Percentiles rank a stretch among this genome's conserved stretches.
phyloP scores from a whole-genome alignment of 371 early-diverging fungal genomes.

The Mucor mucedo region DNA sequence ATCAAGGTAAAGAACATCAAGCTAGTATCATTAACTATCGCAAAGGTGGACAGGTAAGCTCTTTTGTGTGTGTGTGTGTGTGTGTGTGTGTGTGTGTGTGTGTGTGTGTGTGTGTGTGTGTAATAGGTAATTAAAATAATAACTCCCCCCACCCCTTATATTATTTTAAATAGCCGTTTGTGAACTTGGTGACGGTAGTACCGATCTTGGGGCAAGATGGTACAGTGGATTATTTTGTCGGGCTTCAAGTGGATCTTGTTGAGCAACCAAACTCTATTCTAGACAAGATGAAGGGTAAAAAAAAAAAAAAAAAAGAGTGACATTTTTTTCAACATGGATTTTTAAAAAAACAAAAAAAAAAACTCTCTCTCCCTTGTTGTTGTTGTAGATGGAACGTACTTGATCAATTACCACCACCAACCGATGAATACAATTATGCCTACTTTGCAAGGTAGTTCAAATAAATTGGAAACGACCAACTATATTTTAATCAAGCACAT shows the following conservation, averaged over 20 bases:
- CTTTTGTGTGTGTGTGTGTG: no score
- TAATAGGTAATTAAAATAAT: no score
- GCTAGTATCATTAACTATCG: slow-evolving; percentile 69
- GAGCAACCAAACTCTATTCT: slow-evolving; percentile 68
- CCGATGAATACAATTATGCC: slow-evolving; percentile 6
- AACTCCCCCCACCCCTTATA: not conserved
- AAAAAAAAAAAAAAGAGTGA: not conserved
- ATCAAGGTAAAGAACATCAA: slow-evolving; percentile 59
- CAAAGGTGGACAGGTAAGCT: slow-evolving; percentile 57
- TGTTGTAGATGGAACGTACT: slow-evolving; percentile 26
- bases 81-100: no score
- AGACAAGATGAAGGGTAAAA: slow-evolving; percentile 48
- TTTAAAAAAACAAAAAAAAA: no score
- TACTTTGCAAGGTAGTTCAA: not conserved
- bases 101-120: no score
- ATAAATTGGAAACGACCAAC: not conserved
- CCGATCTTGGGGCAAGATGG: slow-evolving; percentile 47
- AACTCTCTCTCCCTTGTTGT: no score
- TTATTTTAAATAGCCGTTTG: slow-evolving; percentile 56
- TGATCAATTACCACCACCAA: slow-evolving; percentile 33
- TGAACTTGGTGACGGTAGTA: slow-evolving; percentile 69
- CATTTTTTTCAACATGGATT: not conserved
- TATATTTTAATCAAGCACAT: not conserved
- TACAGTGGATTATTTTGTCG: slow-evolving; percentile 65
- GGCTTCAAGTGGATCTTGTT: slow-evolving; percentile 68